These are phyloP conservation scores for Leccinum griseonigrum DNA, from an alignment of 1,284 basidiomycete genomes.

Conservation along the genomic window DNA sequence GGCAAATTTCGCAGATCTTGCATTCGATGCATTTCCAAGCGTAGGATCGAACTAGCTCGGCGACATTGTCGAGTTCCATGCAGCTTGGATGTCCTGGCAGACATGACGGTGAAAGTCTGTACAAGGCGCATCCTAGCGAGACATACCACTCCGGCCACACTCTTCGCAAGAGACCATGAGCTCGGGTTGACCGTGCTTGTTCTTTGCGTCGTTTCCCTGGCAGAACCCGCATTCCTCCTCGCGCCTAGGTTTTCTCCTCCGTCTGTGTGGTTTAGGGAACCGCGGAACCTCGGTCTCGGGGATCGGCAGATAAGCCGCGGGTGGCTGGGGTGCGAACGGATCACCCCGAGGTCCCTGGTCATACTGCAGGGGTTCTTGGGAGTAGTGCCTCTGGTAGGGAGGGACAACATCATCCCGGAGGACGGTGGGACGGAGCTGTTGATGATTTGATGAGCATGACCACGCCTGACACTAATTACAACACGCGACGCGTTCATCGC, in stretches of 20 bases:
- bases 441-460: constrained; percentile 22
- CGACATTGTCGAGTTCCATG: constrained; percentile 53
- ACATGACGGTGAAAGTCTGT: constrained; percentile 13
- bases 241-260: constrained; percentile 50
- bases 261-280: constrained; percentile 45
- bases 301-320: constrained; percentile 49
- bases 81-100: constrained; percentile 75
- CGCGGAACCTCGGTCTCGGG: constrained; percentile 32
- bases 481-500: constrained; percentile 53
- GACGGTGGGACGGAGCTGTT: constrained; percentile 19
- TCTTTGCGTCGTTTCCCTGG: constrained; percentile 55
- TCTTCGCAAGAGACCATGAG: constrained; percentile 68
- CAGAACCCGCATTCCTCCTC: constrained; percentile 71
- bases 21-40: constrained; percentile 92
- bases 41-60: constrained; percentile 64
- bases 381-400: constrained; percentile 32
- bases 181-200: constrained; percentile 55
- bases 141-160: constrained; percentile 61
- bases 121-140: constrained; percentile 23
- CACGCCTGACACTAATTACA: constrained; percentile 23
- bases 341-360: constrained; percentile 75
- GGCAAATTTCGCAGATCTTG: constrained; percentile 90
- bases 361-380: constrained; percentile 45
- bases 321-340: constrained; percentile 68
- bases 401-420: constrained; percentile 13